These are phyloP conservation scores for Glebionis coronaria DNA, from an alignment of 129 eudicot genomes.

Conservation along the genomic window DNA sequence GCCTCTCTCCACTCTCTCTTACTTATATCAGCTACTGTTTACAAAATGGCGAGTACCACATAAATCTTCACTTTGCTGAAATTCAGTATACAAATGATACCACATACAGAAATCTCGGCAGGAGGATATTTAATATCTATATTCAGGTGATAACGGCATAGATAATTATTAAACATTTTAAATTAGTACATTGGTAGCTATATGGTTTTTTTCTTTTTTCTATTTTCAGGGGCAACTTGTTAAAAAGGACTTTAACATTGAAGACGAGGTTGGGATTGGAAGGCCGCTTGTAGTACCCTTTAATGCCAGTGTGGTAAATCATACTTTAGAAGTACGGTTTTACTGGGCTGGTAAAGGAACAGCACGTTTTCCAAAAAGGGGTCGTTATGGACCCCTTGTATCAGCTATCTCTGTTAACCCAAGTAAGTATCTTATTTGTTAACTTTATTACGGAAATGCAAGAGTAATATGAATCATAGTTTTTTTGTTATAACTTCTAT, in stretches of 20 bases:
- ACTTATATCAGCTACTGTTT: slow-evolving; percentile 64
- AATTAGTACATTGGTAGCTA: neutral
- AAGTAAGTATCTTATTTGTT: slow-evolving; percentile 42
- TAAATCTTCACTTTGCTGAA: slow-evolving; percentile 81
- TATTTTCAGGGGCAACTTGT: slow-evolving; percentile 55
- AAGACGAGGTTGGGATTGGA: slow-evolving; percentile 51
- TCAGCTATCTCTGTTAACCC: slow-evolving; percentile 83
- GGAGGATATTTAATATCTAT: slow-evolving; percentile 71
- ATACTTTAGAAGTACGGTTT: slow-evolving; percentile 66
- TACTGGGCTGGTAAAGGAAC: slow-evolving; percentile 92
- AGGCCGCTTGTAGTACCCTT: slow-evolving; percentile 39
- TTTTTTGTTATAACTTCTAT: too few species aligned
- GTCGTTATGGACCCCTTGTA: slow-evolving; percentile 86
- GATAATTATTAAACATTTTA: neutral
- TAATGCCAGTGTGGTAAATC: slow-evolving; percentile 47
- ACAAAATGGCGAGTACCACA: slow-evolving; percentile 55
- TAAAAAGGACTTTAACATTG: slow-evolving; percentile 59
- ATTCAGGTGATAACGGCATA: slow-evolving; percentile 49
- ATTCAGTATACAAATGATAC: slow-evolving; percentile 44
- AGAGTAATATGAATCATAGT: too few species aligned
- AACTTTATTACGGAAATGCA: neutral
- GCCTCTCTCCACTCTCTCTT: slow-evolving; percentile 60
- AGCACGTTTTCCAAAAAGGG: slow-evolving; percentile 66
- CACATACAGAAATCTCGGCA: slow-evolving; percentile 62
- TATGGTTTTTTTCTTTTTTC: neutral